Conservation (phyloP, 1,284 basidiomycete genomes). For the Tremellales sp. region DNA sequence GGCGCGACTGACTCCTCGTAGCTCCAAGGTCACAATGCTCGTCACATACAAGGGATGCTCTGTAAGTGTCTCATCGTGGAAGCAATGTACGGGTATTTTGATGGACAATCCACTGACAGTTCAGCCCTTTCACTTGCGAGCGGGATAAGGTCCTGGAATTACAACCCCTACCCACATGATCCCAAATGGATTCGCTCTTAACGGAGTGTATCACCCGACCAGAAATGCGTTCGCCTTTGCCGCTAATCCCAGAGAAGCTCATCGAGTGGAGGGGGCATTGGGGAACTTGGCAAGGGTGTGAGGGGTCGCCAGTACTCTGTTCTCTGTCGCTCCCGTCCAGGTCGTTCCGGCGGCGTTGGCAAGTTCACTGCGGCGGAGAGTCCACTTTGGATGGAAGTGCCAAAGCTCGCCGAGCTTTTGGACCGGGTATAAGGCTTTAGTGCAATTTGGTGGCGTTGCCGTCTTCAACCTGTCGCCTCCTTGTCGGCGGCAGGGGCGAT, state of each 20-base stretch:
- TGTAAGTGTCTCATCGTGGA: neutral
- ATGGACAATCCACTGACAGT: no score
- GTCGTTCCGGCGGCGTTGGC: no score
- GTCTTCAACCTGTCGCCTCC: conserved; percentile 6
- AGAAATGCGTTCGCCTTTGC: conserved; percentile 43
- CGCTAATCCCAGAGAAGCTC: conserved; percentile 31
- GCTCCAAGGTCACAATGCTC: conserved; percentile 51
- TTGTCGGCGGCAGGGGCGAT: conserved; percentile 23
- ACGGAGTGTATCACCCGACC: conserved; percentile 44
- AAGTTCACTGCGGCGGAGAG: no score
- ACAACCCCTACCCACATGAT: conserved; percentile 39
- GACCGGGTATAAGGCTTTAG: conserved; percentile 46
- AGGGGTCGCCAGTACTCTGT: conserved; percentile 30
- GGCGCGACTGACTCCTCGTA: conserved; percentile 7
- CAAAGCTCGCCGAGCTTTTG: no score
- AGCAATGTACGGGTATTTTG: no score
- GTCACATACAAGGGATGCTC: conserved; percentile 31
- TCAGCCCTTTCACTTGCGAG: conserved; percentile 36
- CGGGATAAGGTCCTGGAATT: conserved; percentile 52
- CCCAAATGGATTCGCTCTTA: conserved; percentile 42
- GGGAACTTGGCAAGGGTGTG: conserved; percentile 43
- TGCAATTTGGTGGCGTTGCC: conserved; percentile 51
- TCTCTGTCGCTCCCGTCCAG: neutral
- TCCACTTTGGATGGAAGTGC: no score
- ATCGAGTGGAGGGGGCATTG: conserved; percentile 21